A percentile compares a stretch with the other conserved stretches of the same genome.
Evolutionary conservation across 345 rosid species (phyloP).

Genomic region (Murraya paniculata): DNA sequence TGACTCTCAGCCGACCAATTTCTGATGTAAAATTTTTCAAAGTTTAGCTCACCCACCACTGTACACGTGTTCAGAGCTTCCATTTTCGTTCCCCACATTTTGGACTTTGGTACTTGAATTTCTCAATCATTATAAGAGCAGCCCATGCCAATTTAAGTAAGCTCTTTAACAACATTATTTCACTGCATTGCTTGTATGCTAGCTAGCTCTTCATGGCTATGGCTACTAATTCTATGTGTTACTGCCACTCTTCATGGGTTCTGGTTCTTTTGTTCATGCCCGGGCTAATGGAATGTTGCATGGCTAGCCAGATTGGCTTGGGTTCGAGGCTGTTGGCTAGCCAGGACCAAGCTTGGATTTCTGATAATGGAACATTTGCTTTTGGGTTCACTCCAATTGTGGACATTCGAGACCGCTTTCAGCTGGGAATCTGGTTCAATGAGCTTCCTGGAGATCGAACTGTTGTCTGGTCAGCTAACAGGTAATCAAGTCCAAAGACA

Average conservation of each 20-base stretch:
- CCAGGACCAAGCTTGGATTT: slow-evolving; percentile 50
- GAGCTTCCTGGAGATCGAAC: slow-evolving; percentile 79
- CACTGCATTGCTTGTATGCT: slow-evolving; percentile 9
- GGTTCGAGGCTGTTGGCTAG: slow-evolving; percentile 64
- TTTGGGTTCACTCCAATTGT: slow-evolving; percentile 57
- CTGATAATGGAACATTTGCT: slow-evolving; percentile 72
- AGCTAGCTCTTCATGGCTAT: slow-evolving; percentile 14
- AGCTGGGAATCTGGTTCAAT: slow-evolving; percentile 67
- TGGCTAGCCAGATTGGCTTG: slow-evolving; percentile 42
- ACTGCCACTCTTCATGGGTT: neutral
- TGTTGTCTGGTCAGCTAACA: slow-evolving; percentile 77
- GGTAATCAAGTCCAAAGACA: slow-evolving; percentile 29
- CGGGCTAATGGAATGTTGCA: slow-evolving; percentile 19
- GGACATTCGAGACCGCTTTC: slow-evolving; percentile 31
- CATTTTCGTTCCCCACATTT: slow-evolving; percentile 2
- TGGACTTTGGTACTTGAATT: slow-evolving; percentile 10
- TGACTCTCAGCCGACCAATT: slow-evolving; percentile 42
- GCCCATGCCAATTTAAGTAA: slow-evolving; percentile 11
- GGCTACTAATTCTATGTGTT: slow-evolving; percentile 15
- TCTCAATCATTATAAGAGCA: slow-evolving; percentile 23
- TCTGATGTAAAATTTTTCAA: slow-evolving; percentile 36
- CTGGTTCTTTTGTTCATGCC: slow-evolving; percentile 17
- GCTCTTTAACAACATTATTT: slow-evolving; percentile 3
- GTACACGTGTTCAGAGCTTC: slow-evolving; percentile 34
- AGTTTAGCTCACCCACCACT: slow-evolving; percentile 66